Conservation (phyloP, 192 early-diverging fungal species). For the Ambispora gerdemannii region DNA sequence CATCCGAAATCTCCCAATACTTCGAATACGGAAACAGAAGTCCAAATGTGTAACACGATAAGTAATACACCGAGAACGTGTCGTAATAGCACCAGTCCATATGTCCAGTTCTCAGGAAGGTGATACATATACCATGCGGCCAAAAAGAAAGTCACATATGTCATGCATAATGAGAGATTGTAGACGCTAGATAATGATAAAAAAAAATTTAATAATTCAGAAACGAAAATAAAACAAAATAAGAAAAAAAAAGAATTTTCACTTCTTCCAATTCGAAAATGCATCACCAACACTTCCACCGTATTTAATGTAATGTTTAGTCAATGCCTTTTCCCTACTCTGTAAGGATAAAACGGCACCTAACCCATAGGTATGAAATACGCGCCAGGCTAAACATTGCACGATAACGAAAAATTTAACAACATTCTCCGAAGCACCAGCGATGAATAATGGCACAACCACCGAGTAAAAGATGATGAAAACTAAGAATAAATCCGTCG, state of each 20-base stretch:
- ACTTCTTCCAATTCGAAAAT: conserved; percentile 93
- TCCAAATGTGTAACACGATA: conserved; percentile 88
- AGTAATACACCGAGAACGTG: conserved; percentile 81
- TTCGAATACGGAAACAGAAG: conserved; percentile 86
- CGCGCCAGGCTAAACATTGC: conserved; percentile 85
- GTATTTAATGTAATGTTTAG: conserved; percentile 88
- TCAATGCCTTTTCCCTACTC: conserved; percentile 77
- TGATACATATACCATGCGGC: conserved; percentile 80
- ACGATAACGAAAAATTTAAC: conserved; percentile 47
- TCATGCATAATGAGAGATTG: conserved; percentile 89
- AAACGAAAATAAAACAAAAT: conserved; percentile 1
- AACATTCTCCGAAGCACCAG: conserved; percentile 37
- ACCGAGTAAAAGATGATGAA: conserved; percentile 75
- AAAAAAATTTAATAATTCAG: too few species aligned
- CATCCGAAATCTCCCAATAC: conserved; percentile 94
- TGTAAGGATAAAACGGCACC: conserved; percentile 79
- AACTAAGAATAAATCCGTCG: conserved; percentile 77
- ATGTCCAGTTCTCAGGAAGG: conserved; percentile 64
- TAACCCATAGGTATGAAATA: conserved; percentile 78
- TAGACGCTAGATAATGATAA: conserved; percentile 83
- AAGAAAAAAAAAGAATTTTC: conserved; percentile 22
- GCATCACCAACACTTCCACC: conserved; percentile 86
- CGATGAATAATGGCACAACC: conserved; percentile 57
- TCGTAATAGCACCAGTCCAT: conserved; percentile 70
- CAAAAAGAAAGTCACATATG: conserved; percentile 81